A percentile compares a stretch with the other conserved stretches of the same genome.
These are phyloP conservation scores for Hansfordia pulvinata DNA, from an alignment of 2,329 filamentous ascomycete genomes.

Conservation along the genomic window DNA sequence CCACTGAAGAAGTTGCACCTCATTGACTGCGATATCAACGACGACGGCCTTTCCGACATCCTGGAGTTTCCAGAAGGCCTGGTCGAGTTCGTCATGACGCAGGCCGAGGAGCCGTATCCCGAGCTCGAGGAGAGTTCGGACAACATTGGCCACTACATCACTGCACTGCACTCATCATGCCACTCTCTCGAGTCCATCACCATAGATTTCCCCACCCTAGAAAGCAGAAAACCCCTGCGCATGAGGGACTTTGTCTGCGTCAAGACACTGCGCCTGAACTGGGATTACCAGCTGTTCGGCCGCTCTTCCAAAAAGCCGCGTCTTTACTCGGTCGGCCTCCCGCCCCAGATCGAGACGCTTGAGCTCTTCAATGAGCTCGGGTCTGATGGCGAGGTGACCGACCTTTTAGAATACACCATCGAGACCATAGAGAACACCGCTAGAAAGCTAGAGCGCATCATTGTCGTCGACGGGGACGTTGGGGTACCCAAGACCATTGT, in stretches of 20 bases:
- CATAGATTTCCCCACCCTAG: conserved; percentile 27
- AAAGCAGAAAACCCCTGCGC: conserved; percentile 23
- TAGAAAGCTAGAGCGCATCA: conserved; percentile 21
- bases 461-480: conserved; percentile 20
- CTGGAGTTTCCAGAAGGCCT: conserved; percentile 29
- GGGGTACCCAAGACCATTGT: conserved; percentile 19
- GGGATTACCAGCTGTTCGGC: conserved; percentile 35
- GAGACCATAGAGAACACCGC: conserved; percentile 22
- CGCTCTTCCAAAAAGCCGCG: conserved; percentile 27
- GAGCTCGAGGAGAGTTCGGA: conserved; percentile 32
- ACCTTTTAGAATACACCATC: conserved; percentile 26
- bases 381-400: conserved; percentile 30
- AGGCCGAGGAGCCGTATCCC: conserved; percentile 22
- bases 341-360: conserved; percentile 28
- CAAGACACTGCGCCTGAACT: conserved; percentile 26
- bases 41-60: conserved; percentile 23
- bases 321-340: conserved; percentile 30
- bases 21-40: conserved; percentile 36
- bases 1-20: conserved; percentile 27
- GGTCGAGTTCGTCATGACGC: conserved; percentile 32
- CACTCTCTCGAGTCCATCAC: conserved; percentile 29
- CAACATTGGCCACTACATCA: conserved; percentile 30
- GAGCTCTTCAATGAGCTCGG: conserved; percentile 31
- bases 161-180: conserved; percentile 24
- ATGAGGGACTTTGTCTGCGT: conserved; percentile 28